Percentiles rank a stretch among this genome's conserved stretches.
These are phyloP conservation scores for Candida gigantensis DNA, from an alignment of 1,139 yeast genomes.

Conservation along the genomic window DNA sequence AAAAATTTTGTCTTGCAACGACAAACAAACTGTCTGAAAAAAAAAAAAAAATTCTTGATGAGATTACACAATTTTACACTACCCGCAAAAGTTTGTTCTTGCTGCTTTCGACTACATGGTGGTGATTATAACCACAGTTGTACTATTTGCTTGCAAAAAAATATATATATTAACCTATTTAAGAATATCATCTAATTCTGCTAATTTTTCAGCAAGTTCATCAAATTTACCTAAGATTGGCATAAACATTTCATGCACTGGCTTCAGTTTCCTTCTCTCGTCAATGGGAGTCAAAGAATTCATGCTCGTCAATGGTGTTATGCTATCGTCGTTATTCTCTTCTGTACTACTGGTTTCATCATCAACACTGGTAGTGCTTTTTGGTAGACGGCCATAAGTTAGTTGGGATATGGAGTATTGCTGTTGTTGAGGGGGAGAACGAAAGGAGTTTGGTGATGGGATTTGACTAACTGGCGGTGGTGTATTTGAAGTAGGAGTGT, in stretches of 20 bases:
- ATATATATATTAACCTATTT: too few species aligned
- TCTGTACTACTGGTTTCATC: conserved; percentile 10
- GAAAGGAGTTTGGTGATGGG: conserved; percentile 4
- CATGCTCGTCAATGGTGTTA: conserved; percentile 44
- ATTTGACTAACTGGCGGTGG: conserved; percentile 9
- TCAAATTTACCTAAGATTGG: conserved; percentile 49
- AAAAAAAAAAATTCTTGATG: not conserved
- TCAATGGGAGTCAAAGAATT: conserved; percentile 28
- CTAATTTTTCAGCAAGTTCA: conserved; percentile 46
- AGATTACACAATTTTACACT: conserved; percentile 3
- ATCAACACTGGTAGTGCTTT: conserved; percentile 8
- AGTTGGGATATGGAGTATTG: conserved; percentile 3
- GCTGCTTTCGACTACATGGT: too few species aligned
- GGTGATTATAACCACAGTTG: too few species aligned
- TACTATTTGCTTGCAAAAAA: too few species aligned
- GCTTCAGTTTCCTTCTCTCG: conserved; percentile 32
- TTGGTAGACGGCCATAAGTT: conserved; percentile 7
- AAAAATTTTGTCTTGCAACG: not conserved
- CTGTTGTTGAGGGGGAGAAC: conserved; percentile 1
- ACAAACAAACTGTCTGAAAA: not conserved
- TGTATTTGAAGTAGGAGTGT: conserved; percentile 2
- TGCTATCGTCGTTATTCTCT: conserved; percentile 15
- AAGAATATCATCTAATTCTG: conserved; percentile 37
- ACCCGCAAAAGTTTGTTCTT: too few species aligned
- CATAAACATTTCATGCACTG: conserved; percentile 48